These are phyloP conservation scores for Cavenderia fasciculata DNA, from an alignment of 78 protist genomes.

Conservation along the genomic window DNA sequence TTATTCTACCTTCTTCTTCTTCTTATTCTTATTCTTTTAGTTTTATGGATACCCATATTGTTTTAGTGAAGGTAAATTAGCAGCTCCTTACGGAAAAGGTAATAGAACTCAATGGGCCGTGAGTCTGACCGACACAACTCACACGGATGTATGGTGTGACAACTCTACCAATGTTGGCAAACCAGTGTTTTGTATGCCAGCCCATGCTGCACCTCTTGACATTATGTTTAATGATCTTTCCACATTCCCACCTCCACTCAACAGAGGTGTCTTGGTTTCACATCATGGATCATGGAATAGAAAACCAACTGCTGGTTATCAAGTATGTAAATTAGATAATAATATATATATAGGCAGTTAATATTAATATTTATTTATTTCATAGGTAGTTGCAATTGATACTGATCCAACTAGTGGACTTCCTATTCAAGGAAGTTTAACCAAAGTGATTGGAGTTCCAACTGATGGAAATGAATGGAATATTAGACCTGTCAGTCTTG, in stretches of 20 bases:
- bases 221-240: neutral
- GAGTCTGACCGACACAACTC: neutral
- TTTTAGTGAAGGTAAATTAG: constrained; percentile 19
- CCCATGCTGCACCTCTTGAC: constrained; percentile 32
- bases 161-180: constrained; percentile 1
- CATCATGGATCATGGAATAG: constrained; percentile 49
- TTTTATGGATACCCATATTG: constrained; percentile 52
- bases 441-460: neutral
- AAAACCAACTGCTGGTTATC: neutral
- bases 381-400: neutral
- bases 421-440: neutral
- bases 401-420: neutral
- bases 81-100: constrained; percentile 1
- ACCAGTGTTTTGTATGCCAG: constrained; percentile 32
- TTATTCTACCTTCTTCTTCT: too few species aligned
- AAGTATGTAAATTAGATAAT: neutral
- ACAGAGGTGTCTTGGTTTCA: constrained; percentile 5
- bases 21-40: too few species aligned
- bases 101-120: neutral
- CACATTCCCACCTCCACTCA: constrained; percentile 8
- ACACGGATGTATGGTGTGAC: constrained; percentile 17
- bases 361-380: too few species aligned
- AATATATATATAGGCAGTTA: neutral
- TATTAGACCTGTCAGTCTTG: constrained; percentile 2
- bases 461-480: constrained; percentile 4